phyloP scores from a whole-genome alignment of 1,139 yeast genomes.

The Yamadazyma songkhlaensis region DNA sequence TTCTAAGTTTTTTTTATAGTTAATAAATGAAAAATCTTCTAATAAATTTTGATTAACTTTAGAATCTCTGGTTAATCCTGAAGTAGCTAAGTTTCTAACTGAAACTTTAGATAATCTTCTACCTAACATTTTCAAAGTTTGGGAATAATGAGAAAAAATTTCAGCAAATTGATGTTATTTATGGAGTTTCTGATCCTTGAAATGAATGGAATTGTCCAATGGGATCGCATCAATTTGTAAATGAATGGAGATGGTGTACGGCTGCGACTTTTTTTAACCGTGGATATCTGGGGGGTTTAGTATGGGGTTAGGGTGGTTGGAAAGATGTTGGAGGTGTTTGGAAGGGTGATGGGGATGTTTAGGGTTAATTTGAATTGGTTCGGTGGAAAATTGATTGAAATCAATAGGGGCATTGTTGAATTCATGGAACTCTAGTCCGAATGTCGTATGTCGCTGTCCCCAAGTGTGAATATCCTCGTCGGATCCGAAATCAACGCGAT shows the following conservation, averaged over 20 bases:
- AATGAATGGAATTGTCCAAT: neutral
- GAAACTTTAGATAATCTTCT: slow-evolving; percentile 32
- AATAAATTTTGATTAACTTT: slow-evolving; percentile 89
- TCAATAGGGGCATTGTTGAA: no score
- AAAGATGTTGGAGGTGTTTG: no score
- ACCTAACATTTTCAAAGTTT: slow-evolving; percentile 31
- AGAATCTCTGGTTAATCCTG: slow-evolving; percentile 80
- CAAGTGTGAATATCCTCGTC: neutral
- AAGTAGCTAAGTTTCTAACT: slow-evolving; percentile 73
- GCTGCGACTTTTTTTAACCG: neutral
- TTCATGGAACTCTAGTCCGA: neutral
- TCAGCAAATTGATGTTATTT: slow-evolving; percentile 1
- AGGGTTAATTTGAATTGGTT: no score
- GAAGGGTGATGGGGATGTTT: no score
- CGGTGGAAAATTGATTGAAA: no score
- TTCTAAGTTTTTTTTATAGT: slow-evolving; percentile 77
- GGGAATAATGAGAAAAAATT: slow-evolving; percentile 6
- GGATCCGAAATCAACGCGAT: slow-evolving; percentile 1
- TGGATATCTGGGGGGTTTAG: neutral
- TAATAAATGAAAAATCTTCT: slow-evolving; percentile 80
- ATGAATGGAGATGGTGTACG: neutral
- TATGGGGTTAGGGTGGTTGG: no score
- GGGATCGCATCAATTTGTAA: neutral
- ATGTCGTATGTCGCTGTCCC: neutral
- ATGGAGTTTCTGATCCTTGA: slow-evolving; percentile 1